phyloP scores from a whole-genome alignment of 2,329 filamentous ascomycete species.

The Colletotrichum caudatum region DNA sequence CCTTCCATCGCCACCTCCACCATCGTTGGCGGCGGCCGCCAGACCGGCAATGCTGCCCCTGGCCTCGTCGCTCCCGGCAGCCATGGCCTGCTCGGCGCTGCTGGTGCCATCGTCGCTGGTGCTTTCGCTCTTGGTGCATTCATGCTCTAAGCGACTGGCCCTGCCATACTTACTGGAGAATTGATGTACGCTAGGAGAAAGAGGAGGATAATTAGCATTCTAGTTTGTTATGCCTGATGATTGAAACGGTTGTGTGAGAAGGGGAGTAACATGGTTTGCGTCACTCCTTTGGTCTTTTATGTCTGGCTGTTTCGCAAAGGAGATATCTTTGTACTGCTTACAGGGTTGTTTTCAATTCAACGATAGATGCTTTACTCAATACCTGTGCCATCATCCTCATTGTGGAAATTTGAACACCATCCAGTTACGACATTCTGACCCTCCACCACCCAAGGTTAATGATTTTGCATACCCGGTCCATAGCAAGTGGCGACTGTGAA shows the following conservation, averaged over 20 bases:
- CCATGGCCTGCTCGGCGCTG: slow-evolving; percentile 36
- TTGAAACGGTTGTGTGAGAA: slow-evolving; percentile 24
- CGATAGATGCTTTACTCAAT: slow-evolving; percentile 30
- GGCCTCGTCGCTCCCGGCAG: slow-evolving; percentile 26
- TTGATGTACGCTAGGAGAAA: slow-evolving; percentile 24
- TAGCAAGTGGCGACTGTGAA: slow-evolving; percentile 60
- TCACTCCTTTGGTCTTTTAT: slow-evolving; percentile 37
- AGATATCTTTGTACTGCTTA: slow-evolving; percentile 30
- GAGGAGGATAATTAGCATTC: slow-evolving; percentile 37
- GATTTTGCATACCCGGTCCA: no score
- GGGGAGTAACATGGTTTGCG: slow-evolving; percentile 31
- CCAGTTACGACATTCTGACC: no score
- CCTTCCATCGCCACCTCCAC: slow-evolving; percentile 40
- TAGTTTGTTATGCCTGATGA: slow-evolving; percentile 38
- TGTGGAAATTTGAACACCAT: no score
- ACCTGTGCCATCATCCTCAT: neutral
- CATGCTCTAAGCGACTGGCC: slow-evolving; percentile 35
- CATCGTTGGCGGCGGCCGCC: slow-evolving; percentile 27
- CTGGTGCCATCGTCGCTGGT: slow-evolving; percentile 32
- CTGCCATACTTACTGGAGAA: neutral
- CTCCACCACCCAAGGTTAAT: no score
- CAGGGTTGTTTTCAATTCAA: slow-evolving; percentile 29
- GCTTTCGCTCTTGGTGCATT: slow-evolving; percentile 39
- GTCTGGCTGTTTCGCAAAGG: slow-evolving; percentile 13
- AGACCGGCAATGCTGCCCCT: slow-evolving; percentile 36